Conservation (phyloP, 2,329 filamentous ascomycete genomes). For the Fusarium virguliforme region DNA sequence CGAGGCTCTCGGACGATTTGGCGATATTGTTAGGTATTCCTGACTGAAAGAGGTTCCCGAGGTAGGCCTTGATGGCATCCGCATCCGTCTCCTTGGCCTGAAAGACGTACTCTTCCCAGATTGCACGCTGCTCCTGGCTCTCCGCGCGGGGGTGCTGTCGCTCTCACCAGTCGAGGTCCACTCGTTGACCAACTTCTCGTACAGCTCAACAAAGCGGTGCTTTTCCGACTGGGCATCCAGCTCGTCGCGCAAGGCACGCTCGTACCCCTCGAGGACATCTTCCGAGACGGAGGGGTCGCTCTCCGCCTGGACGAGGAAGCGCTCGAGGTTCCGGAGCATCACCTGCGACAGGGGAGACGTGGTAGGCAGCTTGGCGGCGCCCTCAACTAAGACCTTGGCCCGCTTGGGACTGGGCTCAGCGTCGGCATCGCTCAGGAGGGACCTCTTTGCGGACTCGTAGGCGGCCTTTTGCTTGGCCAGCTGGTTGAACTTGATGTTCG, state of each 20-base stretch:
- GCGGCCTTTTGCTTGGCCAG: not conserved
- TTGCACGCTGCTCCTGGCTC: not conserved
- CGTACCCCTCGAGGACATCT: not conserved
- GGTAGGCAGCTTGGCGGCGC: not conserved
- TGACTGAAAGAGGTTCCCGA: not conserved
- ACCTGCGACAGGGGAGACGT: not conserved
- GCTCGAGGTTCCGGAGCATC: not conserved
- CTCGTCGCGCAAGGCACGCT: not conserved
- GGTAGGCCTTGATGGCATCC: not conserved
- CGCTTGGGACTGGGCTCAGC: not conserved
- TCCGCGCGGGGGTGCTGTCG: not conserved
- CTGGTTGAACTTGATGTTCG: not conserved
- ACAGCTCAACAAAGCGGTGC: slow-evolving; percentile 60
- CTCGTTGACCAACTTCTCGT: slow-evolving; percentile 61
- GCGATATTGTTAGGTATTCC: not conserved
- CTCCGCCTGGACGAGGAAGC: not conserved
- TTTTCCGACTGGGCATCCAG: slow-evolving; percentile 59
- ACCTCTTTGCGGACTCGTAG: not conserved
- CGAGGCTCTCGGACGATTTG: not conserved
- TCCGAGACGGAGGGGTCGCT: not conserved
- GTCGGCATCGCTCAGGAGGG: not conserved
- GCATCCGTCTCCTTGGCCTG: not conserved
- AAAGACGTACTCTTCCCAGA: slow-evolving; percentile 7
- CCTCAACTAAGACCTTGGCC: not conserved
- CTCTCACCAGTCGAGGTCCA: slow-evolving; percentile 57